Base-by-base conservation (phyloP, 2,329 filamentous ascomycete species). In the Sarocladiaceae sp. region DNA sequence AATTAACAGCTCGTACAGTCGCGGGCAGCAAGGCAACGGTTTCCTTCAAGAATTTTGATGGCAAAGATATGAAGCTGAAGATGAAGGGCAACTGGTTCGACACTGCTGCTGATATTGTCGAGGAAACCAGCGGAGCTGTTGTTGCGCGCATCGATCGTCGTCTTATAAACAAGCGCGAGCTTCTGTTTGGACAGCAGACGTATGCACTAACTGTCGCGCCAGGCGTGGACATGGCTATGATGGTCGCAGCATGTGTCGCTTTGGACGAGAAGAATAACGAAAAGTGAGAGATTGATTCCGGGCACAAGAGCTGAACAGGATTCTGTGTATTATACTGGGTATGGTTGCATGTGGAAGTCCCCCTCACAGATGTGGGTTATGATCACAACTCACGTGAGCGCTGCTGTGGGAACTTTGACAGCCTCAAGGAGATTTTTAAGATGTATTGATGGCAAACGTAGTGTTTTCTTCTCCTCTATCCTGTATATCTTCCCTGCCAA, bases 161-260 rank as follows among this genome's bases (percentile, higher is more conserved):
- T 53, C 59, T 80, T 27, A 65, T 81, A 46, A 82, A 73, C 51
- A 67, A 66, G 26, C 66, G 78, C 24, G 72, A 85, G 53, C 55
- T 83, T 2, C 57, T 83, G 19, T 74, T 72, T 32, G 75, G 71
- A 9, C 72, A 82, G 62, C 80, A 85, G 62, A 82, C 80, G 3
- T 87, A 87, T 51, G 73, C 69, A 1, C 69, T 87, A 4, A 70
- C 69, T 1, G 70, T 86, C 5, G 80, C 80, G 1, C 78, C 82
- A 0, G 76, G 76, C 13, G 76, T 84, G 6, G 83, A 88, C 54
- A 70, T 83, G 61, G 74, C 78, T 3, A 55, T 86, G 37, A 74
- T 86, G 51, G 77, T 71, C 0, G 83, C 82, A 10, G 65, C 86
- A 54, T 85, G 80, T 55, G 79, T 87, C 43, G 80, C 75, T 48